Conservation (phyloP, 129 eudicot species). For the Apium graveolens region DNA sequence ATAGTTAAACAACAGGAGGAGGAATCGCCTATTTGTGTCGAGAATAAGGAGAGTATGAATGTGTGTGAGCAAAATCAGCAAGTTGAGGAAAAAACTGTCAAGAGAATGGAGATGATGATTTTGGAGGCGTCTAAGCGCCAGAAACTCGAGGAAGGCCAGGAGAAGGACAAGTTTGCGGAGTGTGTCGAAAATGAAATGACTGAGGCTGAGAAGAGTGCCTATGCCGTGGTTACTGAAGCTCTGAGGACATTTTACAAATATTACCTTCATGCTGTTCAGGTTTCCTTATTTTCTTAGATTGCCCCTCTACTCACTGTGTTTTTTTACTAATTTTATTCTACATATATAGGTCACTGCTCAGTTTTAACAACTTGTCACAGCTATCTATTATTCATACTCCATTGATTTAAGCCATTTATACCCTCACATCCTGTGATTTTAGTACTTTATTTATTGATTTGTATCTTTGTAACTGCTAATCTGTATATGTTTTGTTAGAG, state of each 20-base stretch:
- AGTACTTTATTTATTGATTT: too few species aligned
- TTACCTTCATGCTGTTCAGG: conserved; percentile 72
- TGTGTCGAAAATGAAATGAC: background rate
- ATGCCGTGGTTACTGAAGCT: conserved; percentile 50
- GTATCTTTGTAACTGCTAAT: too few species aligned
- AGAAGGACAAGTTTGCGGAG: background rate
- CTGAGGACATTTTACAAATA: conserved; percentile 52
- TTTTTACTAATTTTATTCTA: background rate
- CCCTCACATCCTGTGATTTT: too few species aligned
- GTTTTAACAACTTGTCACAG: too few species aligned
- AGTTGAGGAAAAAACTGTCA: background rate
- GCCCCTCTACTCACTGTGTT: background rate
- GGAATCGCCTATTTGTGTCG: background rate
- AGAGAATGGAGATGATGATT: background rate
- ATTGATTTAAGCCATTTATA: too few species aligned
- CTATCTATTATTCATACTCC: too few species aligned
- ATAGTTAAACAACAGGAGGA: background rate
- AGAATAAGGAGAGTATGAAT: background rate
- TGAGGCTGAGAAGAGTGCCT: conserved; percentile 32
- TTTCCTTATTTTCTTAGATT: background rate
- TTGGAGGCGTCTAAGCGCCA: background rate
- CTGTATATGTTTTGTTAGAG: background rate
- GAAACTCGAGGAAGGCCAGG: background rate
- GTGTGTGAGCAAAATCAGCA: background rate
- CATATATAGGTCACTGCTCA: background rate